Conservation (phyloP, 2,329 filamentous ascomycete genomes). For the Scedosporium minutisporum region DNA sequence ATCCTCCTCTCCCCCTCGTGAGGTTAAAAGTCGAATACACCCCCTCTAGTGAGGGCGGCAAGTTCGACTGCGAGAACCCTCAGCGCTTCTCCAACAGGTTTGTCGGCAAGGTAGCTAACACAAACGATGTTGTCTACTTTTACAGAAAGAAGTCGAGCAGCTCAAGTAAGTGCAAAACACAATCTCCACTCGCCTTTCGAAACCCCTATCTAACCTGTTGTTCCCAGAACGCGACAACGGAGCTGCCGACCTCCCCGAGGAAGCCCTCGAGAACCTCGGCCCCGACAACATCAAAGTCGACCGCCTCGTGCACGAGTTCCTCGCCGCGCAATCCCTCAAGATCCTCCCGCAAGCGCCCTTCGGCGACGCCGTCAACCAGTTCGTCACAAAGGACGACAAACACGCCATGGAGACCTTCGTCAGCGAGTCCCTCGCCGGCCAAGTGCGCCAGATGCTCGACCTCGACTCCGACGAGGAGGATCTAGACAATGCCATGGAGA, state of each 20-base stretch:
- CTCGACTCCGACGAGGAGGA: constrained; percentile 58
- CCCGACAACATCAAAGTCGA: constrained; percentile 63
- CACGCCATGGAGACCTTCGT: constrained; percentile 81
- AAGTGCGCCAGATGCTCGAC: constrained; percentile 60
- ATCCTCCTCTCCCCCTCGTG: constrained; percentile 69
- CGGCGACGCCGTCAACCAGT: constrained; percentile 84
- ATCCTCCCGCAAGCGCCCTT: constrained; percentile 90
- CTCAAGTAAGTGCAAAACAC: constrained; percentile 25
- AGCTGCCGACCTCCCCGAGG: constrained; percentile 52
- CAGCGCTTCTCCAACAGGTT: constrained; percentile 94
- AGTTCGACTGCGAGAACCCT: constrained; percentile 87
- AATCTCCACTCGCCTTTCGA: neutral
- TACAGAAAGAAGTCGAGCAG: constrained; percentile 71
- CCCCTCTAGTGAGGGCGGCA: constrained; percentile 64
- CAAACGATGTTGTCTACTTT: constrained; percentile 88
- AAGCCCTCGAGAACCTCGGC: constrained; percentile 40
- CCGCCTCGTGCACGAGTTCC: constrained; percentile 77
- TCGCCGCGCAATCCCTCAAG: constrained; percentile 78
- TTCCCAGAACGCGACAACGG: constrained; percentile 30
- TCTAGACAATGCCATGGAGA: constrained; percentile 64
- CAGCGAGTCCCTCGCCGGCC: constrained; percentile 57
- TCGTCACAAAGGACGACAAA: constrained; percentile 91
- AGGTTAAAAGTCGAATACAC: constrained; percentile 86
- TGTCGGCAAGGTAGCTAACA: constrained; percentile 81
- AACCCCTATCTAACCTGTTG: constrained; percentile 11